phyloP scores from a whole-genome alignment of 768 basidiomycete genomes.

The Suillus fuscotomentosus region DNA sequence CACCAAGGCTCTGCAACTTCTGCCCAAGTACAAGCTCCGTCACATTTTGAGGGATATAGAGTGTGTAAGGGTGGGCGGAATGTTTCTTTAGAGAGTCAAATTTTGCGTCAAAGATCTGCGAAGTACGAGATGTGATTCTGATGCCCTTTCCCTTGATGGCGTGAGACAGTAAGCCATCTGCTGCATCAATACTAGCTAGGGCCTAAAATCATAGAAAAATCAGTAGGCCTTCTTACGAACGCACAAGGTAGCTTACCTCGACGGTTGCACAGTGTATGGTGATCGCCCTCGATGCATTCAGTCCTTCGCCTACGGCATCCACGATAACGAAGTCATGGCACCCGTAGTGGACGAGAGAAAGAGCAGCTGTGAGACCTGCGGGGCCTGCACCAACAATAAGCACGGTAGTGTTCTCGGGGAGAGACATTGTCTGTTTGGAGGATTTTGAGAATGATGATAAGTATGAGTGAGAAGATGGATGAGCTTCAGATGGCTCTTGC shows the following conservation, averaged over 20 bases:
- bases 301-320: constrained; percentile 29
- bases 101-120: constrained; percentile 26
- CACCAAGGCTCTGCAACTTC: constrained; percentile 30
- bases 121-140: constrained; percentile 30
- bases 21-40: constrained; percentile 35
- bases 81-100: constrained; percentile 30
- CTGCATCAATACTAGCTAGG: constrained; percentile 39
- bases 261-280: constrained; percentile 46
- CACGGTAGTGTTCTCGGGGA: constrained; percentile 29
- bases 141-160: constrained; percentile 26
- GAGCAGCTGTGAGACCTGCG: constrained; percentile 36
- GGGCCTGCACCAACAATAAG: constrained; percentile 41
- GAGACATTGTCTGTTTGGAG: background rate
- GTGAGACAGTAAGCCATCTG: constrained; percentile 30
- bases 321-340: constrained; percentile 33
- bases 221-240: background rate
- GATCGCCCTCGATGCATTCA: constrained; percentile 39
- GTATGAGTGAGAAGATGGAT: too few relatives aligned
- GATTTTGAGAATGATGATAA: too few relatives aligned
- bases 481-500: too few relatives aligned
- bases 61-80: background rate
- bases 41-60: background rate
- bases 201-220: constrained; percentile 35
- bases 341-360: constrained; percentile 42
- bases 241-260: constrained; percentile 31